These are phyloP conservation scores for Silene noctiflora DNA, from an alignment of 179 eudicot genomes.

Conservation along the genomic window DNA sequence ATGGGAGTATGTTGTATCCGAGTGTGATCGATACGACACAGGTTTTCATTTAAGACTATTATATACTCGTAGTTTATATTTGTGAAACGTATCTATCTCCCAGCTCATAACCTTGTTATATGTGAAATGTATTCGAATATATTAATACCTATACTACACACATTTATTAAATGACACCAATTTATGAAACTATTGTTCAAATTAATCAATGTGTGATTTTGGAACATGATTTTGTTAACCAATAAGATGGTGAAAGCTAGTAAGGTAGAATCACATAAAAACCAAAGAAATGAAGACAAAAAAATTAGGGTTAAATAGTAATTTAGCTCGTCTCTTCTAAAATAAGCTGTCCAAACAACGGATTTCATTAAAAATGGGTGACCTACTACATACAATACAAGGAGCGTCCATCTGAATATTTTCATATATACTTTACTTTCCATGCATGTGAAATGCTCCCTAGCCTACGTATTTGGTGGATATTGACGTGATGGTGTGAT, in stretches of 20 bases:
- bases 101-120: no score
- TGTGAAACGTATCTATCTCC: no score
- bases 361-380: background rate
- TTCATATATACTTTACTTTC: background rate
- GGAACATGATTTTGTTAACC: slow-evolving; percentile 7
- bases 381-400: background rate
- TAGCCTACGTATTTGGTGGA: background rate
- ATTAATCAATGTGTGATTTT: background rate
- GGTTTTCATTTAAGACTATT: no score
- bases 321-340: background rate
- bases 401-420: slow-evolving; percentile 11
- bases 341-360: background rate
- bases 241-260: background rate
- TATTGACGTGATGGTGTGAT: background rate
- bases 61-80: no score
- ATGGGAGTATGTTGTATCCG: no score
- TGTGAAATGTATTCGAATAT: no score
- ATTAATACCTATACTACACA: no score
- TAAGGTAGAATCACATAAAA: background rate
- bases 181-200: no score
- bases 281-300: slow-evolving; percentile 24
- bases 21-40: no score
- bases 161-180: no score
- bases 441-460: slow-evolving; percentile 8
- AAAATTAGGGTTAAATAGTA: background rate